Conservation (phyloP, 768 basidiomycete species). For the Flagelloscypha sp. region DNA sequence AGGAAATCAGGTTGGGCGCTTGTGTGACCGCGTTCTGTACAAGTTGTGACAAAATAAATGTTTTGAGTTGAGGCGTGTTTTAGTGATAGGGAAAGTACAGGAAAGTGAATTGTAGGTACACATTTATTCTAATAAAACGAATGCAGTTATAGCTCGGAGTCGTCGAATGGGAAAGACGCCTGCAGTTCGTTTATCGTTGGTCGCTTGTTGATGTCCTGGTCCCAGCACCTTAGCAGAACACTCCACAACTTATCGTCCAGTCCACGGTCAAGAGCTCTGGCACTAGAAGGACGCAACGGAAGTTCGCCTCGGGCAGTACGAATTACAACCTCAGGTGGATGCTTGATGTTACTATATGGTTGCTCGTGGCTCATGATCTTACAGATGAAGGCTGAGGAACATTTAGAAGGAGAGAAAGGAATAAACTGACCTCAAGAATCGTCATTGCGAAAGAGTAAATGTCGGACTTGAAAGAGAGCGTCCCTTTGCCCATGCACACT, state of each 20-base stretch:
- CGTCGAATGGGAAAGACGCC: constrained; percentile 5
- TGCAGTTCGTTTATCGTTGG: constrained; percentile 32
- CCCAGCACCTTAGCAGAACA: constrained; percentile 37
- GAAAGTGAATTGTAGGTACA: too few species aligned
- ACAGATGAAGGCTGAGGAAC: too few species aligned
- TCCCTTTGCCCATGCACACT: constrained; percentile 40
- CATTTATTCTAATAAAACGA: too few species aligned
- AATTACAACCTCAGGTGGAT: constrained; percentile 45
- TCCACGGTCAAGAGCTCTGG: constrained; percentile 28
- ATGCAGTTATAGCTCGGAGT: too few species aligned
- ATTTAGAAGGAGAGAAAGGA: constrained; percentile 5
- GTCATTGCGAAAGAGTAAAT: constrained; percentile 54
- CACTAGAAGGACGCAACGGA: constrained; percentile 32
- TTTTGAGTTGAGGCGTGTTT: too few species aligned
- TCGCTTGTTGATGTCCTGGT: constrained; percentile 22
- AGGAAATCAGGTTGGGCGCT: too few species aligned
- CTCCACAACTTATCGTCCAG: constrained; percentile 40
- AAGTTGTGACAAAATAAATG: too few species aligned
- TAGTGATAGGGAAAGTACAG: too few species aligned
- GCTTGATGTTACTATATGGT: constrained; percentile 42
- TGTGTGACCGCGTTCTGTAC: too few species aligned
- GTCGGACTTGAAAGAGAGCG: constrained; percentile 39
- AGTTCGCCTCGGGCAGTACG: constrained; percentile 32
- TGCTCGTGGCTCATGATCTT: constrained; percentile 47
- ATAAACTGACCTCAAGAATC: constrained; percentile 37